Evolutionary conservation across 2,329 filamentous ascomycete genomes (phyloP).

Genomic region (Talaromyces sp.): DNA sequence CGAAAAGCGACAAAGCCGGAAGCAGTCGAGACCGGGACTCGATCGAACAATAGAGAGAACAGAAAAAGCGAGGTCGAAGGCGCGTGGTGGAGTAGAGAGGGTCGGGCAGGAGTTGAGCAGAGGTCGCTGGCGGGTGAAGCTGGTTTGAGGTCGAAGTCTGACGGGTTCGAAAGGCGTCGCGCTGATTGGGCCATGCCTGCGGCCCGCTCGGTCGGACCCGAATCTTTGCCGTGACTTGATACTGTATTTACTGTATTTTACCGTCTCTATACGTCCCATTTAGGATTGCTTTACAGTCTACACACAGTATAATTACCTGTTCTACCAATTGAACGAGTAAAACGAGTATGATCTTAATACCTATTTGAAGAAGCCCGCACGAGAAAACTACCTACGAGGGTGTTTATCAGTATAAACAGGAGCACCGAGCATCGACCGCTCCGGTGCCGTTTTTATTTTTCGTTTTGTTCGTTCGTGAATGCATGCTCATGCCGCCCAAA

Average conservation of each 20-base stretch:
- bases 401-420: not conserved
- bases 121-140: slow-evolving; percentile 21
- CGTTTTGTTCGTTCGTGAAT: not conserved
- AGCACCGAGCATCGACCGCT: not conserved
- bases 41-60: slow-evolving; percentile 1
- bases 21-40: not conserved
- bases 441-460: not conserved
- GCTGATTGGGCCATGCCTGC: slow-evolving; percentile 26
- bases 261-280: not conserved
- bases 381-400: not conserved
- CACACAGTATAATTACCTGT: not conserved
- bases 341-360: not conserved
- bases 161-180: slow-evolving; percentile 20
- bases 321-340: not conserved
- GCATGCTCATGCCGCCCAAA: not conserved
- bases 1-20: not conserved
- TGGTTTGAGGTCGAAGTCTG: slow-evolving; percentile 37
- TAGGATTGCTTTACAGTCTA: no score
- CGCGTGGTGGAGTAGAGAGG: slow-evolving; percentile 9
- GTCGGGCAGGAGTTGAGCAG: slow-evolving; percentile 8
- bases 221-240: slow-evolving; percentile 7
- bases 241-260: not conserved
- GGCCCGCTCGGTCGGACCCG: slow-evolving; percentile 10
- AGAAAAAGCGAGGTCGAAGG: not conserved
- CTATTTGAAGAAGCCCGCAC: not conserved